Conservation (phyloP, 140 eudicot species). For the Flaveria floridana region DNA sequence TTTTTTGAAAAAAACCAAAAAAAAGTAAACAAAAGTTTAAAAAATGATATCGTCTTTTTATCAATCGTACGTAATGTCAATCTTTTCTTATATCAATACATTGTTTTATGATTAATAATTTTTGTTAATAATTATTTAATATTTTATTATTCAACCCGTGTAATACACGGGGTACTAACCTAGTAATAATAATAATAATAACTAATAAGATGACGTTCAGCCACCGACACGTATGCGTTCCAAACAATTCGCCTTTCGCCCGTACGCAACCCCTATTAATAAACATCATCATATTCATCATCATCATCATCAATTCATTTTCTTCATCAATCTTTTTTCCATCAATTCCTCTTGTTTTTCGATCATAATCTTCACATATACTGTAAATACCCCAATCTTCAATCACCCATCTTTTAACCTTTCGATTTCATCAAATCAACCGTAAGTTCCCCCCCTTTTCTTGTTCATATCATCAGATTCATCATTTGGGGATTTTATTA, state of each 20-base stretch:
- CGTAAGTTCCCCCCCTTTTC: background rate
- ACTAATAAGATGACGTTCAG: slow-evolving; percentile 26
- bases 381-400: slow-evolving; percentile 8
- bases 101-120: too few relatives aligned
- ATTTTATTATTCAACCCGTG: too few relatives aligned
- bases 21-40: too few relatives aligned
- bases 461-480: slow-evolving; percentile 18
- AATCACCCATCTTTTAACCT: background rate
- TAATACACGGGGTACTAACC: too few relatives aligned
- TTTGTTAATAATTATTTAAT: too few relatives aligned
- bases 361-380: background rate
- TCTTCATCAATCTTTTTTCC: background rate
- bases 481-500: slow-evolving; percentile 15
- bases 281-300: slow-evolving; percentile 14
- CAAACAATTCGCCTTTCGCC: slow-evolving; percentile 34
- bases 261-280: slow-evolving; percentile 30
- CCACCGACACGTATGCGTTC: slow-evolving; percentile 52
- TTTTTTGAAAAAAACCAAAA: too few relatives aligned
- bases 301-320: slow-evolving; percentile 1
- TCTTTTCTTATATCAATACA: too few relatives aligned
- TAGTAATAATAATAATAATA: background rate
- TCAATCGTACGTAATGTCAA: too few relatives aligned
- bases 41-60: too few relatives aligned
- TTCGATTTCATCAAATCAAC: slow-evolving; percentile 7
- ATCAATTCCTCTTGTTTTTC: background rate